Conservation (phyloP, 192 early-diverging fungal genomes). For the Umbelopsis sp. region DNA sequence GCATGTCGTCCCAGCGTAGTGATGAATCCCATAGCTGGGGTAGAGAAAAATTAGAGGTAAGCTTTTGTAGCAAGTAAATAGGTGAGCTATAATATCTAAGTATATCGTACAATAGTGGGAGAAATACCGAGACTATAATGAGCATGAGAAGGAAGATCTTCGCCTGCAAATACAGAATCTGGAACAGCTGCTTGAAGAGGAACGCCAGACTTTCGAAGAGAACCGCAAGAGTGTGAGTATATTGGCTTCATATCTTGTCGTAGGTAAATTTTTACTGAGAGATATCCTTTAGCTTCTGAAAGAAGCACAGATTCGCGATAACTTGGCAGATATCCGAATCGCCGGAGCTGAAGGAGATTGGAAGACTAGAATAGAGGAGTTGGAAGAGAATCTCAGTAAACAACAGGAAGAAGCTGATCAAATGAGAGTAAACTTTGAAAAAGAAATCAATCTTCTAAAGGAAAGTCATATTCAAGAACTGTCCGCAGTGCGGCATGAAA, state of each 20-base stretch:
- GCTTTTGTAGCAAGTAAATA: not conserved
- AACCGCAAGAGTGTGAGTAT: slow-evolving; percentile 36
- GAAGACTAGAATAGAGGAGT: slow-evolving; percentile 22
- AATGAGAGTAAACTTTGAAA: slow-evolving; percentile 24
- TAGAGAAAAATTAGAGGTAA: slow-evolving; percentile 4
- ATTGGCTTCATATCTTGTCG: too few relatives aligned
- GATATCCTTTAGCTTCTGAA: slow-evolving; percentile 27
- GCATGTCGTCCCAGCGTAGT: not conserved
- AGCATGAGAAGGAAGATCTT: slow-evolving; percentile 31
- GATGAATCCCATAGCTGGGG: not conserved
- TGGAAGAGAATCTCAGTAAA: not conserved
- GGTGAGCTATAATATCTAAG: not conserved
- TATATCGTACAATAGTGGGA: slow-evolving; percentile 6
- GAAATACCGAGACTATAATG: slow-evolving; percentile 15
- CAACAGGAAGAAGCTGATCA: slow-evolving; percentile 26
- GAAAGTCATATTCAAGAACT: slow-evolving; percentile 8
- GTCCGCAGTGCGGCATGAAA: not conserved
- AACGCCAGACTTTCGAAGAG: slow-evolving; percentile 33
- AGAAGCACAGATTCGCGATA: slow-evolving; percentile 39
- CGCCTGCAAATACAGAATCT: slow-evolving; percentile 28
- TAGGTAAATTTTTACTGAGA: too few relatives aligned
- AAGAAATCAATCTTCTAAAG: slow-evolving; percentile 25
- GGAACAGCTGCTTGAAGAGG: slow-evolving; percentile 36
- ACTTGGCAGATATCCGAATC: slow-evolving; percentile 39
- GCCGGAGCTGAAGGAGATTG: slow-evolving; percentile 35